Conservation (phyloP, 495 filamentous ascomycete genomes). For the Podospora conica region DNA sequence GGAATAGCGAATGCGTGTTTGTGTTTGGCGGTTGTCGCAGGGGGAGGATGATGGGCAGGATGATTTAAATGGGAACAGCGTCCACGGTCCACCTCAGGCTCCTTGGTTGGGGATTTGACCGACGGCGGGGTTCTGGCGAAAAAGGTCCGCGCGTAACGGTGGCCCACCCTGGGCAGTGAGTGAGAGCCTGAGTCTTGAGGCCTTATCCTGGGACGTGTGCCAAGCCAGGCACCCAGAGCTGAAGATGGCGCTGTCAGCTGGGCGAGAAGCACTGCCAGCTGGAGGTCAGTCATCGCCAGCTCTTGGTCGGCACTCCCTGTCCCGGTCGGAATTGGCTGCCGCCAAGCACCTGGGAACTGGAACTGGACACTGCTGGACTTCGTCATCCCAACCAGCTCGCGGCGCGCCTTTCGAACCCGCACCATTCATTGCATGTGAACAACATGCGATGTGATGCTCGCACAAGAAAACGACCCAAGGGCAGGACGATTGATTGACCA, state of each 20-base stretch:
- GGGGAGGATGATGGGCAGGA: not conserved
- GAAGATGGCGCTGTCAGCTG: conserved; percentile 3
- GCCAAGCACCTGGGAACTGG: not conserved
- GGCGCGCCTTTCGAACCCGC: not conserved
- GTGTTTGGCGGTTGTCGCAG: not conserved
- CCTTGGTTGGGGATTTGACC: not conserved
- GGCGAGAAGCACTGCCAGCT: not conserved
- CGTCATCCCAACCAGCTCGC: conserved; percentile 13
- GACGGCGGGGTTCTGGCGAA: not conserved
- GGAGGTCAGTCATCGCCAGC: not conserved
- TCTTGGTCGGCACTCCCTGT: not conserved
- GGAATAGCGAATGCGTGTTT: not conserved
- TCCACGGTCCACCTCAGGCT: not conserved
- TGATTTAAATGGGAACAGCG: conserved; percentile 7
- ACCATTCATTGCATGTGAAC: conserved; percentile 13
- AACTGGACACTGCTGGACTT: not conserved
- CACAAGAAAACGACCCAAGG: conserved; percentile 6
- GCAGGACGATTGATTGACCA: conserved; percentile 5
- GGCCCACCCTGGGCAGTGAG: too few relatives aligned
- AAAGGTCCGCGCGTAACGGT: not conserved
- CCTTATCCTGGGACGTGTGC: conserved; percentile 10
- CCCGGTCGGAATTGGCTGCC: not conserved
- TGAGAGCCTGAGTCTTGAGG: conserved; percentile 11
- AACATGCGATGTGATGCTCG: conserved; percentile 30
- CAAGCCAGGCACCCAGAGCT: not conserved